Evolutionary conservation across 1,284 basidiomycete species (phyloP), one percentile per base, ranked within the genome.

Genomic region (Papiliotrema terrestris): DNA sequence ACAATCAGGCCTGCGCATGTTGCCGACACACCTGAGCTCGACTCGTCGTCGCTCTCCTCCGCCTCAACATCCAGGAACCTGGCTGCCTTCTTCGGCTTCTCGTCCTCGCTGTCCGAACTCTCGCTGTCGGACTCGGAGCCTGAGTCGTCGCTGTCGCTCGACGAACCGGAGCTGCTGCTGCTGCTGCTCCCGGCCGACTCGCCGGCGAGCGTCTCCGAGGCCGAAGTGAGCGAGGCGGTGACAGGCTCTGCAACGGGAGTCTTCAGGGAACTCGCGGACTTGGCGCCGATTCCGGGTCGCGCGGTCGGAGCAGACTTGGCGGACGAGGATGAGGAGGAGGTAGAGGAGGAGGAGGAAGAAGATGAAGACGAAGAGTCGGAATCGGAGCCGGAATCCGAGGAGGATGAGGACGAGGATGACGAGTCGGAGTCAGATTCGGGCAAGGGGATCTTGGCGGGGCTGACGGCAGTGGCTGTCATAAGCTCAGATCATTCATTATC

Each of bases 11-110:
- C 15, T 17, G 20, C 5, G 6, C 20, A 41, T 17, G 6, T 41
- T 8, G n/a, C 26, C 9, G 13, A 43, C 38, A 25, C 20, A 43
- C 39, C 50, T n/a, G 50, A 51, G 14, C 45, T 46, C 35, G 49
- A 50, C 6, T 53, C 51, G 35, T 54, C 57, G 38, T 45, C 45
- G 14, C 55, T 58, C 29, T 55, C 63, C 37, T 62, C 61, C 11
- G 62, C 64, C 42, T 67, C 65, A 11, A 65, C 57, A 56, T 68
- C 66, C 25, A 68, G 51, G 58, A 70, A 67, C 17, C 49, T 56
- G 13, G 42, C 25, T 2, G 9, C 23, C 36, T 54, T 44, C 37
- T 48, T 35, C 9, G 45, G 20, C 14, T 44, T 37, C 25, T 51
- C 52, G 5, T 51, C 51, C n/a, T 53, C 55, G 4, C 44, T 48